Evolutionary conservation across 2,329 filamentous ascomycete genomes (phyloP), one percentile per base, ranked within the genome.

Genomic region (Trichoderma breve): DNA sequence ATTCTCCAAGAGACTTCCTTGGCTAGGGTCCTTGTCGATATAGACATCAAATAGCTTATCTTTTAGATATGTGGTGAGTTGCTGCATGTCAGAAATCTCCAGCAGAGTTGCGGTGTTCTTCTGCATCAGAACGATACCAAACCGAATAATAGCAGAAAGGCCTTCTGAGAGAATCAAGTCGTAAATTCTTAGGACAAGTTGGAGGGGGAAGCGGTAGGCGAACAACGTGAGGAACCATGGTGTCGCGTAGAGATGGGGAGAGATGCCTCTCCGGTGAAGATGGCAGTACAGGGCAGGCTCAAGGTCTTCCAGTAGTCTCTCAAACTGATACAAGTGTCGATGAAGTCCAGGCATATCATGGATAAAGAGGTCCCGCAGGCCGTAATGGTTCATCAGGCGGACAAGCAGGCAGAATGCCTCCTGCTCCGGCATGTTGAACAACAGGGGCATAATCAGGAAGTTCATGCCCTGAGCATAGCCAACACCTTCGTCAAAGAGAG

Each of bases 201-300:
- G 96, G 8, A 99, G 87, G 9, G 96, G 96, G 81, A 99, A 99
- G 55, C 97, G 93, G 81, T 99, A 99, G 36, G 95, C 94, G 79
- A 99, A 99, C n/a, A 99, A 87, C 0, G 96, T 99, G 64, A 99
- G 87, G 82, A 99, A 99, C 96, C 96, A 99, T 81, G 99, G 96
- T 0, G 96, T 99, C 58, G 96, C 96, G 80, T 99, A 99, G 9
- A 99, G 87, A 79, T 97, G 94, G 1, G 96, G 92, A 9, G 92
- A 92, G 70, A 99, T 96, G 75, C 93, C 91, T 71, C 93, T 90
- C 72, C 96, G 91, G 78, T 93, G 93, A 71, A 99, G 89, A 81
- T 99, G 96, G 80, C 95, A 98, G 82, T 97, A 98, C 7, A 99
- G 85, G 2, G 95, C 95, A 2, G 97, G 96, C 79, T 99, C 95